phyloP scores from a whole-genome alignment of 257 asterid species.

The Verbena officinalis region DNA sequence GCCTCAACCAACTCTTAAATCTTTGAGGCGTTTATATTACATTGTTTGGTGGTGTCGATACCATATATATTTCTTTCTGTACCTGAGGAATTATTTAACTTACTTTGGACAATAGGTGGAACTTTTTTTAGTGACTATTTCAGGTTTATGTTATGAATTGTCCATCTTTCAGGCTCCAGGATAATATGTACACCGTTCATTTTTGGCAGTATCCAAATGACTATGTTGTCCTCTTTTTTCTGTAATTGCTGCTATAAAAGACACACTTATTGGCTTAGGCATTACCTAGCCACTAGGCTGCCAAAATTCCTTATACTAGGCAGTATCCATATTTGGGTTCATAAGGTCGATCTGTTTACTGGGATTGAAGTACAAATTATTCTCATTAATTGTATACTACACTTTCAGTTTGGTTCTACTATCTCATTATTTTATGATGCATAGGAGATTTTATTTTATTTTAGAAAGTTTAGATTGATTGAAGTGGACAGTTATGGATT shows the following conservation, averaged over 20 bases:
- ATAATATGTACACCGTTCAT: neutral
- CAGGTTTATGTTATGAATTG: neutral
- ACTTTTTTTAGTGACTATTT: neutral
- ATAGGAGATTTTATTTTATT: neutral
- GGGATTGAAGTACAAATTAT: too few species aligned
- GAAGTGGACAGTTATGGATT: neutral
- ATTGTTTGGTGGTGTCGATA: neutral
- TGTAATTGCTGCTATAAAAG: neutral
- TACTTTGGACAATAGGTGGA: neutral
- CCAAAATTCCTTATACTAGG: neutral
- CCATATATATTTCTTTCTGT: neutral
- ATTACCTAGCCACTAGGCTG: neutral
- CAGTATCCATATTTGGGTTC: neutral
- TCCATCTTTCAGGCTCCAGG: neutral
- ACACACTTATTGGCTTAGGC: neutral
- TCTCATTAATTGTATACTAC: too few species aligned
- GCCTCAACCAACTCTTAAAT: conserved; percentile 16
- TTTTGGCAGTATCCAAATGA: neutral
- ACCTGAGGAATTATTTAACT: neutral
- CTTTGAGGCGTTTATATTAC: neutral
- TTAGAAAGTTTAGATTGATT: neutral
- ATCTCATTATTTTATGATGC: neutral
- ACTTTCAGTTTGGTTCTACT: neutral
- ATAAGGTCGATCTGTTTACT: neutral
- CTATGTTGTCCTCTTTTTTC: neutral